Base-by-base conservation (phyloP, 164 flowering plant species). In the Vitis riparia region DNA sequence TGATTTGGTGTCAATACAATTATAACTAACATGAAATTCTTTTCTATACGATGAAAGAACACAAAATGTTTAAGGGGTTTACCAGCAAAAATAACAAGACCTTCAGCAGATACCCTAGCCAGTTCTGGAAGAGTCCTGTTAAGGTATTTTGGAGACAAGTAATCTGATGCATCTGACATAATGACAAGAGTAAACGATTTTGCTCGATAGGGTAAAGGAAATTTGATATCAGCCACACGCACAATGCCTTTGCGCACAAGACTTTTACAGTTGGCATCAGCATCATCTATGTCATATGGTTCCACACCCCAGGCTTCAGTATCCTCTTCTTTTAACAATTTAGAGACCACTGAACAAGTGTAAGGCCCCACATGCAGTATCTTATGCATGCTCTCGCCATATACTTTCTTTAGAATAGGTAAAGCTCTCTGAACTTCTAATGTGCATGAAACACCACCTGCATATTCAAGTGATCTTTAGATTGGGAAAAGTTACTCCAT, bases 251-350 rank as follows among this genome's bases (percentile, higher is more conserved):
- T 91, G 68, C 78, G 90, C 66, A 94, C 87, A 64, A 94, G 89
- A 68, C 78, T 76, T 75, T 81, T 91, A 90, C 98, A 94, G 58
- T 65, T 73, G 30, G 74, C 71, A 76, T 82, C 90, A 68, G 85
- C 82, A 71, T 92, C 97, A 75, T 91, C 97, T 8, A 91, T 71
- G 55, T 92, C 95, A 82, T 91, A 94, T 51, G 98, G 97, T 71
- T 94, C 97, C 68, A 94, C 82, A 59, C 98, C 97, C 97, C 97
- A 94, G 14, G 94, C 97, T 76, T 92, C 91, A 14, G 89, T 86
- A 37, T 88, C 92, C 56, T 88, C 97, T 74, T 91, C 95, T 79
- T 84, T 89, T 59, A 88, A 73, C 71, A 94, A 82, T 51, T 75
- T 83, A 61, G 94, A 84, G 61, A 92, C 94, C 58, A 92, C 91